Evolutionary conservation across 805 yeast species (phyloP), one percentile per base, ranked within the genome.

Genomic region (Saturnispora sekii): DNA sequence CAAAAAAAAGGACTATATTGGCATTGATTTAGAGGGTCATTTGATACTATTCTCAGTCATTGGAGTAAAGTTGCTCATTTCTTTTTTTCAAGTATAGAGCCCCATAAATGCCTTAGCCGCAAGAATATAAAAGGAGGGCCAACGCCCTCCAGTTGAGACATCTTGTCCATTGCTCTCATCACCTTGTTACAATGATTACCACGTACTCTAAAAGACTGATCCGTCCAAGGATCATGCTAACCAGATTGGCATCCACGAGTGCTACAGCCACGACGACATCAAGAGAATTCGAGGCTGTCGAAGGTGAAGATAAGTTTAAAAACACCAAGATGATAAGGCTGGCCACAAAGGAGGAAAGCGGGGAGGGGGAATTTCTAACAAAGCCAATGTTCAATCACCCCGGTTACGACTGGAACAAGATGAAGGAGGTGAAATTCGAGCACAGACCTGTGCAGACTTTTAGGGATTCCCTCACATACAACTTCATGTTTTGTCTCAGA

Each of bases 391-490:
- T 71, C 63, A 57, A 64, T 4, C 79, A 74, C 53, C 76, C 76
- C 6, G 55, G 55, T 12, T 70, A 60, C 56, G 50, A 63, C 4
- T 46, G 36, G 11, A 59, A 51, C 1, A 66, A 68, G 40, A 68
- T 74, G 70, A 59, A 61, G 11, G 48, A 50, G 1, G 72, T 81
- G 29, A 55, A 62, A 35, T 65, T 64, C 42, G 75, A 72, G 32
- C 88, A 81, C 59, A 61, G 83, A 32, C 57, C 55, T 3, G 79
- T 84, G 0, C 47, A 51, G 21, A 61, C 70, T 0, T 30, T 65
- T 14, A 63, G 77, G 17, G 88, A 81, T 55, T 65, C 61, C 43
- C 55, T 77, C 14, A 84, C 86, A 8, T 69, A 60, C 48, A 51
- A 61, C 7, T 67, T 73, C 28, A 71, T 79, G 56, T 58, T 55